Evolutionary conservation across 2,329 filamentous ascomycete species (phyloP).

Genomic region (Colletotrichum filicis): DNA sequence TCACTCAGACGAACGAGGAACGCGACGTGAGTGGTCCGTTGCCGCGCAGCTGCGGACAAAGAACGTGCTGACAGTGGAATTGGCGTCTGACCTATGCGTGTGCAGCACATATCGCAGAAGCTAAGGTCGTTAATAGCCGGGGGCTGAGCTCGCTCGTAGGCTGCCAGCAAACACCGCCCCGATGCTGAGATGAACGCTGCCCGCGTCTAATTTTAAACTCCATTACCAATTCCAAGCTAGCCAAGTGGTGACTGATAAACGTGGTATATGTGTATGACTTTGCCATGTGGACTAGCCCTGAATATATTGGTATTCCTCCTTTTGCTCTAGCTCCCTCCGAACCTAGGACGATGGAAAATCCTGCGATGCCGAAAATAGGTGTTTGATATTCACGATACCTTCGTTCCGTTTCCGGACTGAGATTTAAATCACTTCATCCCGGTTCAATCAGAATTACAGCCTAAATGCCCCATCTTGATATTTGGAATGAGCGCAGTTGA

Average conservation of each 20-base stretch:
- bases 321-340: not conserved
- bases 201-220: not conserved
- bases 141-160: not conserved
- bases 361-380: not conserved
- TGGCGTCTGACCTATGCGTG: slow-evolving; percentile 1
- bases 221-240: not conserved
- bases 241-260: not conserved
- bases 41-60: slow-evolving; percentile 12
- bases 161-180: not conserved
- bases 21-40: slow-evolving; percentile 6
- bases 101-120: not conserved
- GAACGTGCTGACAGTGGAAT: not conserved
- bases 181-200: not conserved
- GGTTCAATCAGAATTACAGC: not conserved
- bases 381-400: not conserved
- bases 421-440: too few species aligned
- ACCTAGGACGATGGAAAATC: not conserved
- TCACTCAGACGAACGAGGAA: not conserved
- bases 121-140: not conserved
- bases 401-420: not conserved
- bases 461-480: not conserved
- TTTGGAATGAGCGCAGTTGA: not conserved
- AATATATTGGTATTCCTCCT: not conserved
- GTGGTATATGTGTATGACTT: not conserved
- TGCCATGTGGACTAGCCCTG: not conserved